Percentiles rank a stretch among this genome's conserved stretches.
Conservation (phyloP, 2,329 filamentous ascomycete species). For the Paecilomyces formosus region DNA sequence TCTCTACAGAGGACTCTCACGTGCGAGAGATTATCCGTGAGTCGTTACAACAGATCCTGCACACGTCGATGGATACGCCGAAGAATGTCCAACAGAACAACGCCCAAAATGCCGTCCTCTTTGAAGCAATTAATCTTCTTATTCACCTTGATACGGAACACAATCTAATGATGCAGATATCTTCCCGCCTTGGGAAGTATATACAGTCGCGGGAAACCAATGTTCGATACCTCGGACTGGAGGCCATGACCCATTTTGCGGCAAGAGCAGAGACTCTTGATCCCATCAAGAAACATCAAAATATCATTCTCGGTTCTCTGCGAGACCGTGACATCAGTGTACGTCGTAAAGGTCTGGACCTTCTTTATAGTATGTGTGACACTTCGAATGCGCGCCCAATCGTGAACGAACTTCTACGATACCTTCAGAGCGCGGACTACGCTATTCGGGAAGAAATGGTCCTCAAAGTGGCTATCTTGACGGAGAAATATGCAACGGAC, state of each 20-base stretch:
- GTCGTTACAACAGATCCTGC: slow-evolving; percentile 82
- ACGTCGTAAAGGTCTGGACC: slow-evolving; percentile 84
- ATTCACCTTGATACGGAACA: slow-evolving; percentile 96
- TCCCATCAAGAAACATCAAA: slow-evolving; percentile 96
- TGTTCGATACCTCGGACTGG: slow-evolving; percentile 87
- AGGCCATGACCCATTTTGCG: slow-evolving; percentile 97
- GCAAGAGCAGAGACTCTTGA: slow-evolving; percentile 89
- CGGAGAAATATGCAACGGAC: slow-evolving; percentile 96
- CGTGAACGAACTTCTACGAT: slow-evolving; percentile 86
- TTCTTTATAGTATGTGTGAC: slow-evolving; percentile 99
- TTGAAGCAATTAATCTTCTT: slow-evolving; percentile 96
- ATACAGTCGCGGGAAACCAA: slow-evolving; percentile 97
- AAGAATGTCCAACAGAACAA: slow-evolving; percentile 99
- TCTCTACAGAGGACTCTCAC: slow-evolving; percentile 70
- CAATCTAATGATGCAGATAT: slow-evolving; percentile 92
- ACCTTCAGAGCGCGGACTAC: slow-evolving; percentile 93
- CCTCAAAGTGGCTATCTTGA: slow-evolving; percentile 94
- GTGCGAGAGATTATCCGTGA: slow-evolving; percentile 87
- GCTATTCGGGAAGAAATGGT: slow-evolving; percentile 99
- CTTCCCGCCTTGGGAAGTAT: slow-evolving; percentile 81
- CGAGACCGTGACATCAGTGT: slow-evolving; percentile 97
- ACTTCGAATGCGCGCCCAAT: slow-evolving; percentile 88
- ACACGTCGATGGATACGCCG: slow-evolving; percentile 82
- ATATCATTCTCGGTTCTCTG: slow-evolving; percentile 87
- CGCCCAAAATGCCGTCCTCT: slow-evolving; percentile 93